phyloP scores from a whole-genome alignment of 805 yeast species.

The Metschnikowia koreensis region DNA sequence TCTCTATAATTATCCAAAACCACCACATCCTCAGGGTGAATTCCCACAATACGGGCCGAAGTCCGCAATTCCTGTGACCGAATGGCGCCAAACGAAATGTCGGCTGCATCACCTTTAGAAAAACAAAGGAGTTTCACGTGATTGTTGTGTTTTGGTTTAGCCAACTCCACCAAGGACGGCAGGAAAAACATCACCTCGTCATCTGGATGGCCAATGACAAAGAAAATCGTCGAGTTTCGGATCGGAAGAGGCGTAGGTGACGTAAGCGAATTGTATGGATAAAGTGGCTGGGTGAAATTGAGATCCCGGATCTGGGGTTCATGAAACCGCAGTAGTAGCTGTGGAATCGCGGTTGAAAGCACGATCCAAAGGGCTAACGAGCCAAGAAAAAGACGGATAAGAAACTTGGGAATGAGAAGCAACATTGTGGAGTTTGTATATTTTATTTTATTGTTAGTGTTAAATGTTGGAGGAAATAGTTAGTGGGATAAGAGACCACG shows the following conservation, averaged over 20 bases:
- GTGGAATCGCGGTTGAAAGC: constrained; percentile 42
- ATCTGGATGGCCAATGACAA: constrained; percentile 92
- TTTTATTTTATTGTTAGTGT: background rate
- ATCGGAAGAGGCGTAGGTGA: constrained; percentile 33
- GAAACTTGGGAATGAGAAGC: constrained; percentile 9
- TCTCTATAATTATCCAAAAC: constrained; percentile 54
- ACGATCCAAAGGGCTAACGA: constrained; percentile 39
- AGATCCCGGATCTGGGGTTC: constrained; percentile 28
- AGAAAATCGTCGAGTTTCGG: constrained; percentile 38
- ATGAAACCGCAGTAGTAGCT: constrained; percentile 28
- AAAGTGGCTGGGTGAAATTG: constrained; percentile 22
- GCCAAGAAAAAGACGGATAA: constrained; percentile 16
- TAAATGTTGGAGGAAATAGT: background rate
- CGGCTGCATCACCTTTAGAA: constrained; percentile 66
- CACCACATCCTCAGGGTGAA: constrained; percentile 39
- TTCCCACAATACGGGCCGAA: constrained; percentile 56
- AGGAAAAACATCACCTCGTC: constrained; percentile 98
- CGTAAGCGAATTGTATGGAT: constrained; percentile 39
- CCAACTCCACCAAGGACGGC: constrained; percentile 62
- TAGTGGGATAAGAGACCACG: background rate
- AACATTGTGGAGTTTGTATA: constrained; percentile 6
- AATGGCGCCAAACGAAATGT: constrained; percentile 64
- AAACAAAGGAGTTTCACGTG: constrained; percentile 62
- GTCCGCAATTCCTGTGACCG: constrained; percentile 58
- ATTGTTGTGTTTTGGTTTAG: constrained; percentile 49